A percentile compares a stretch with the other conserved stretches of the same genome.
Evolutionary conservation across 2,329 filamentous ascomycete genomes (phyloP).

Genomic region (Calonectria hawksworthii): DNA sequence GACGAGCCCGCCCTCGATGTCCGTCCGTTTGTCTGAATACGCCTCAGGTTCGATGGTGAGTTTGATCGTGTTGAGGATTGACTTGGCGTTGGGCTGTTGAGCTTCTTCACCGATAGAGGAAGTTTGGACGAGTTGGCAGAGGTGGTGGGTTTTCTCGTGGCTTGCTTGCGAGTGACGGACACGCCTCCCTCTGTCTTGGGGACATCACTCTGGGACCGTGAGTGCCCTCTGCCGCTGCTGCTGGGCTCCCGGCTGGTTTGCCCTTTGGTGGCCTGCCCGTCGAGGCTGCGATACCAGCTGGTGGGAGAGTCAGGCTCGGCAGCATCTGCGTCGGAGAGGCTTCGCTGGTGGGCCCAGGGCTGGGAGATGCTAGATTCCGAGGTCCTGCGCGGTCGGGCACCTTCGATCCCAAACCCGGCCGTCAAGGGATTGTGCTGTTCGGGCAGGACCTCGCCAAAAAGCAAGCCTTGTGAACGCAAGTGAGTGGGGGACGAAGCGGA

Average conservation of each 20-base stretch:
- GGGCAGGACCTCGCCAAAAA: conserved; percentile 83
- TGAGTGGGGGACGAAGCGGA: conserved; percentile 51
- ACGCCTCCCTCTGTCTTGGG: conserved; percentile 53
- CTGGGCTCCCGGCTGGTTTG: conserved; percentile 38
- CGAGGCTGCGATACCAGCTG: conserved; percentile 70
- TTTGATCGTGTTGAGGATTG: conserved; percentile 68
- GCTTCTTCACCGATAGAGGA: conserved; percentile 61
- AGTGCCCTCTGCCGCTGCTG: conserved; percentile 52
- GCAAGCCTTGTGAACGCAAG: conserved; percentile 63
- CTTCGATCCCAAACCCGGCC: conserved; percentile 73
- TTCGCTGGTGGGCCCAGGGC: conserved; percentile 64
- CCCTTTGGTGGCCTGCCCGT: conserved; percentile 41
- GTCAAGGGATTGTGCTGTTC: conserved; percentile 66
- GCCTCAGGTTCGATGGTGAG: conserved; percentile 65
- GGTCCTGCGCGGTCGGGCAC: conserved; percentile 69
- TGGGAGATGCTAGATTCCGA: conserved; percentile 79
- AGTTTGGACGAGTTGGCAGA: conserved; percentile 57
- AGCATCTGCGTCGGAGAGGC: conserved; percentile 67
- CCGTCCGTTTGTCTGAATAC: conserved; percentile 58
- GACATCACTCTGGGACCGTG: conserved; percentile 74
- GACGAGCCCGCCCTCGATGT: conserved; percentile 52
- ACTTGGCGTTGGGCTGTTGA: conserved; percentile 62
- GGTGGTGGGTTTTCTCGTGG: conserved; percentile 39
- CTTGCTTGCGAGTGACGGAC: conserved; percentile 51
- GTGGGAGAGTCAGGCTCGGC: conserved; percentile 75